phyloP scores from a whole-genome alignment of 306 rosid species.

The Quercus ilex region DNA sequence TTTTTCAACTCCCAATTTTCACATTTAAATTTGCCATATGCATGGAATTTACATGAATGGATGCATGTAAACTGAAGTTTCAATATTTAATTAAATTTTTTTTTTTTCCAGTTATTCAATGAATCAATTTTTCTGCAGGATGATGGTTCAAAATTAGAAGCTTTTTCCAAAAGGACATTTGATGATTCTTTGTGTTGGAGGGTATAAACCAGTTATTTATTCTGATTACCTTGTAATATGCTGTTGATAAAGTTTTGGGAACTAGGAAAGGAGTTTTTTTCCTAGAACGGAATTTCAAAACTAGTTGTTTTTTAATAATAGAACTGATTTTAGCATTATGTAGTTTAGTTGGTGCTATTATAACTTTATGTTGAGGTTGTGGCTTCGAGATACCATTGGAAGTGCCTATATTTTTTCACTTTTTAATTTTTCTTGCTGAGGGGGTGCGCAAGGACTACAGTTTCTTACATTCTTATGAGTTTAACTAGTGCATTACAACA shows the following conservation, averaged over 20 bases:
- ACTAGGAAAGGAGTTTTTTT: no score
- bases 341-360: no score
- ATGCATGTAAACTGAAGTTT: no score
- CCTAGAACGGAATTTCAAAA: no score
- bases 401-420: neutral
- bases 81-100: neutral
- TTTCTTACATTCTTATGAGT: neutral
- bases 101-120: neutral
- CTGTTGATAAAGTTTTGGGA: no score
- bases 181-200: slow-evolving; percentile 57
- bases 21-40: neutral
- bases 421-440: neutral
- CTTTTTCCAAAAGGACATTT: neutral
- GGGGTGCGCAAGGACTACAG: neutral
- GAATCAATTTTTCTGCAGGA: slow-evolving; percentile 26
- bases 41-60: no score
- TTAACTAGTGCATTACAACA: neutral
- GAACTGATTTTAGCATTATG: no score
- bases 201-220: slow-evolving; percentile 21
- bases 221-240: neutral
- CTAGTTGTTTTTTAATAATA: no score
- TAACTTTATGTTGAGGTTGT: no score
- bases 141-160: slow-evolving; percentile 30
- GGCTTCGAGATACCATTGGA: no score
- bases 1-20: neutral